Evolutionary conservation across 2,329 filamentous ascomycete genomes (phyloP).

Genomic region (Colletotrichum sublineola): DNA sequence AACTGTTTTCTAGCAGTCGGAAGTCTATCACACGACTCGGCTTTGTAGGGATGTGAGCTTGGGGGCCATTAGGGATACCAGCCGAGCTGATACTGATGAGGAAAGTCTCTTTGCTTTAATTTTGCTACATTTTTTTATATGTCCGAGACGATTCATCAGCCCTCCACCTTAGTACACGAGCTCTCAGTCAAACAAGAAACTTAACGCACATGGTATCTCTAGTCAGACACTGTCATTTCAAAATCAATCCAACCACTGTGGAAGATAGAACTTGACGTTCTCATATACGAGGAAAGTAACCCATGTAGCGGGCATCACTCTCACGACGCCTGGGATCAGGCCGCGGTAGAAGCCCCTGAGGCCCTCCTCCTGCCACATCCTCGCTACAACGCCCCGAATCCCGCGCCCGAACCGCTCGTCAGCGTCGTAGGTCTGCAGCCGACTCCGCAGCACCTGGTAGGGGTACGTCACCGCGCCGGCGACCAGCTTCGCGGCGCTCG

Average conservation of each 20-base stretch:
- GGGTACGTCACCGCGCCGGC: constrained; percentile 94
- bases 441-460: constrained; percentile 90
- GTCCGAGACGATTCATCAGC: not conserved
- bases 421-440: constrained; percentile 91
- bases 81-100: not conserved
- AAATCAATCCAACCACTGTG: constrained; percentile 49
- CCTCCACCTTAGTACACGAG: not conserved
- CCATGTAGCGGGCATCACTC: constrained; percentile 94
- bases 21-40: not conserved
- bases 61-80: not conserved
- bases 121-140: not conserved
- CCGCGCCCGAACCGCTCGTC: constrained; percentile 80
- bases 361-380: constrained; percentile 86
- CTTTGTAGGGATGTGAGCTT: not conserved
- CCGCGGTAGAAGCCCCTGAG: constrained; percentile 91
- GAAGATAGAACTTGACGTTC: constrained; percentile 83
- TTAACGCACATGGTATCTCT: not conserved
- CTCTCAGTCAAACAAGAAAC: not conserved
- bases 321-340: constrained; percentile 86
- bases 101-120: not conserved
- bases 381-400: constrained; percentile 75
- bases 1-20: not conserved
- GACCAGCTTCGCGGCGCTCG: constrained; percentile 85
- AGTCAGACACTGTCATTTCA: constrained; percentile 7
- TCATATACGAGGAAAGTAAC: constrained; percentile 98